phyloP scores from a whole-genome alignment of 2,329 filamentous ascomycete species.

The Leptodontidium sp. region DNA sequence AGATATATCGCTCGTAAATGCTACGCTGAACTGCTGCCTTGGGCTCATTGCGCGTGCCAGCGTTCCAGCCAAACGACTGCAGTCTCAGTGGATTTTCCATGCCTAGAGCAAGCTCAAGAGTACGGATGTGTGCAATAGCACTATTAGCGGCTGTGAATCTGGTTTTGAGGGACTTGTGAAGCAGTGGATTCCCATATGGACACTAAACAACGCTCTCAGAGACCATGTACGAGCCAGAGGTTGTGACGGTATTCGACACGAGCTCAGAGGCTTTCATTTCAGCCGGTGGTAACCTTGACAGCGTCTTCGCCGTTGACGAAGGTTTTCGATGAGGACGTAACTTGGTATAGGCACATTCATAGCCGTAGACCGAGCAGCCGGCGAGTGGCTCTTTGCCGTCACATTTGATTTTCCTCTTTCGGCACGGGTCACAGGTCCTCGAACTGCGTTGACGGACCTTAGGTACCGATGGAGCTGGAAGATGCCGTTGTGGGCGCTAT shows the following conservation, averaged over 20 bases:
- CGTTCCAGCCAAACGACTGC: constrained; percentile 50
- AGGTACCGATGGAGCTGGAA: constrained; percentile 1
- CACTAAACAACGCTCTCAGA: constrained; percentile 21
- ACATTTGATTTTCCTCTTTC: constrained; percentile 41
- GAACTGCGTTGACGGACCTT: constrained; percentile 31
- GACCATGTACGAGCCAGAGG: constrained; percentile 37
- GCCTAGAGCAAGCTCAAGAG: constrained; percentile 46
- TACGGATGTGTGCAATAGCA: constrained; percentile 47
- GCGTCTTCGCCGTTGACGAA: background rate
- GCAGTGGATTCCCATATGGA: constrained; percentile 1
- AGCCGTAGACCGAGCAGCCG: constrained; percentile 37
- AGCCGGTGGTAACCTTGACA: background rate
- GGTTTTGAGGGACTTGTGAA: constrained; percentile 29
- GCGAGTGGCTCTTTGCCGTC: constrained; percentile 36
- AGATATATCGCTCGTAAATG: constrained; percentile 44
- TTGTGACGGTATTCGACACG: background rate
- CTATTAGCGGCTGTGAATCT: constrained; percentile 43
- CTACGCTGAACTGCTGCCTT: constrained; percentile 33
- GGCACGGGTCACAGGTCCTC: constrained; percentile 40
- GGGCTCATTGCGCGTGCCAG: constrained; percentile 46
- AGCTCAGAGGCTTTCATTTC: constrained; percentile 16
- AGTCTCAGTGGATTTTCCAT: constrained; percentile 47
- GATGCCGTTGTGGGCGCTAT: constrained; percentile 22
- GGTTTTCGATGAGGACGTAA: background rate
- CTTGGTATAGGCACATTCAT: constrained; percentile 33